These are phyloP conservation scores for Phoma herbarum DNA, from an alignment of 2,329 filamentous ascomycete genomes.

Conservation along the genomic window DNA sequence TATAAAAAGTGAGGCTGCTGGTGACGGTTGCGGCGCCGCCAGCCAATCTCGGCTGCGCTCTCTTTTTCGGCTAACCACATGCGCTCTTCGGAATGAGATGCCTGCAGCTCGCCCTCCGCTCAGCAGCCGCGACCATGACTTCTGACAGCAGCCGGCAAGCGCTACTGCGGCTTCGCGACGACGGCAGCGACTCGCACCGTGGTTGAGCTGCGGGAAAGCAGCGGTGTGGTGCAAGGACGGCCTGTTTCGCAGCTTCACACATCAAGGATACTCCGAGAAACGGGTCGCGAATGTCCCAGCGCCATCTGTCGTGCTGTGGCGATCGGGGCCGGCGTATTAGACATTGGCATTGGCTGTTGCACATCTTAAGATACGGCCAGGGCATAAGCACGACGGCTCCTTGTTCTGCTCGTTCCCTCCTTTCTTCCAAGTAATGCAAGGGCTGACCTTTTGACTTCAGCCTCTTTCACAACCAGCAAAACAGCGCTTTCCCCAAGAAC, in stretches of 20 bases:
- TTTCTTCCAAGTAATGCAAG: conserved; percentile 49
- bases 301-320: conserved; percentile 35
- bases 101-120: conserved; percentile 30
- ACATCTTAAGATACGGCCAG: conserved; percentile 37
- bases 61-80: conserved; percentile 22
- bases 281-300: conserved; percentile 32
- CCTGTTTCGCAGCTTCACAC: conserved; percentile 44
- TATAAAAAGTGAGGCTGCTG: conserved; percentile 44
- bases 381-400: conserved; percentile 32
- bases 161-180: conserved; percentile 34
- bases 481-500: conserved; percentile 37
- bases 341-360: conserved; percentile 36
- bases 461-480: conserved; percentile 28
- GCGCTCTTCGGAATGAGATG: conserved; percentile 29
- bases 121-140: conserved; percentile 25
- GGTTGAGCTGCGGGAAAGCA: conserved; percentile 28
- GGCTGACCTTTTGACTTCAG: conserved; percentile 40
- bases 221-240: conserved; percentile 44
- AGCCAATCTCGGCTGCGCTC: conserved; percentile 34
- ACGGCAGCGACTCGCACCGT: conserved; percentile 24
- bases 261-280: conserved; percentile 20
- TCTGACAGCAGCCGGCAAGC: conserved; percentile 34
- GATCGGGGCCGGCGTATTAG: conserved; percentile 36
- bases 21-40: conserved; percentile 35
- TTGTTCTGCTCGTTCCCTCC: conserved; percentile 38